Conservation (phyloP, 805 yeast species). For the Phaffomyces thermotolerans region DNA sequence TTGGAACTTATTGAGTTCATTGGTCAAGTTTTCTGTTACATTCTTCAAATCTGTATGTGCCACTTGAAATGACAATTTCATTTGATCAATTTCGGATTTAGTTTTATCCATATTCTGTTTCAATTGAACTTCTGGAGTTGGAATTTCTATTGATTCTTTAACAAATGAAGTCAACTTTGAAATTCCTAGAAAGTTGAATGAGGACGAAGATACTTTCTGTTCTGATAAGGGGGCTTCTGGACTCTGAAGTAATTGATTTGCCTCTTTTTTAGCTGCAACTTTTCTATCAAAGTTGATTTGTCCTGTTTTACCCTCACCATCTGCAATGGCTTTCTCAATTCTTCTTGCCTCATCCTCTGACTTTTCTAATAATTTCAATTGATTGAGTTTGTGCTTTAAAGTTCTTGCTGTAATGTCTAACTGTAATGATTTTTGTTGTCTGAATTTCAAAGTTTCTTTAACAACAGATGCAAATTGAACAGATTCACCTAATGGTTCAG, state of each 20-base stretch:
- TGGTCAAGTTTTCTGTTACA: constrained; percentile 37
- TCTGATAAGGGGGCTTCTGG: constrained; percentile 13
- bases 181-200: constrained; percentile 49
- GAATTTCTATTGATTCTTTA: constrained; percentile 53
- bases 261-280: constrained; percentile 15
- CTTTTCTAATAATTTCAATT: constrained; percentile 31
- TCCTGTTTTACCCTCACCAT: constrained; percentile 19
- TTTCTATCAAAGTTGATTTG: constrained; percentile 25
- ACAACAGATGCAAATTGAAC: constrained; percentile 57
- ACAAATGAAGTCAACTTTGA: constrained; percentile 42
- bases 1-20: constrained; percentile 40
- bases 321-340: constrained; percentile 27
- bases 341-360: constrained; percentile 39
- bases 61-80: constrained; percentile 43
- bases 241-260: not conserved
- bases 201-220: constrained; percentile 25
- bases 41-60: constrained; percentile 46
- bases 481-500: constrained; percentile 66
- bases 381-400: constrained; percentile 26
- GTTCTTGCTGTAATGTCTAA: constrained; percentile 35
- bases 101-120: constrained; percentile 41
- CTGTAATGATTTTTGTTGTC: constrained; percentile 43
- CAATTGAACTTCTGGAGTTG: constrained; percentile 58
- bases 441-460: constrained; percentile 45
- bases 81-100: constrained; percentile 37